A percentile compares a stretch with the other conserved stretches of the same genome.
Evolutionary conservation across 805 yeast genomes (phyloP).

Genomic region (Saccharomyces mikatae): DNA sequence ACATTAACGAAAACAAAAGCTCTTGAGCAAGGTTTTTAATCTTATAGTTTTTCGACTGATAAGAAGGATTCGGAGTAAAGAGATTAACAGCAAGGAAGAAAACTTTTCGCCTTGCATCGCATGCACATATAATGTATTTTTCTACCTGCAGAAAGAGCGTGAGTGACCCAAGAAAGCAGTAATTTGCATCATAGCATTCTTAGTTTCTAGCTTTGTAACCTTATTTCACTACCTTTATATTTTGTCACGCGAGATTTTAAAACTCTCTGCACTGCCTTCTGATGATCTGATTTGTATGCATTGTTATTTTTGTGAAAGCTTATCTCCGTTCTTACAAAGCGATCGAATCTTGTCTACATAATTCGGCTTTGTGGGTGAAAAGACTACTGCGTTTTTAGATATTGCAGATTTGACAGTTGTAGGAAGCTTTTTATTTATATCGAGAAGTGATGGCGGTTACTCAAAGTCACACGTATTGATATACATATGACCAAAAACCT

Average conservation of each 20-base stretch:
- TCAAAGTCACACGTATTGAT: not conserved
- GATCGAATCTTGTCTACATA: not conserved
- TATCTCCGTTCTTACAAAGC: not conserved
- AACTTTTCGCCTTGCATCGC: not conserved
- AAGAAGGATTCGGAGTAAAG: not conserved
- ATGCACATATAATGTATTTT: not conserved
- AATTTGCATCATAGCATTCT: not conserved
- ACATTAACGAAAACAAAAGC: not conserved
- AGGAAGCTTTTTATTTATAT: not conserved
- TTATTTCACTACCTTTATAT: not conserved
- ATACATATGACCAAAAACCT: not conserved
- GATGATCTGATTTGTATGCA: not conserved
- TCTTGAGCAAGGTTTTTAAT: not conserved
- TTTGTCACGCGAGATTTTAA: not conserved
- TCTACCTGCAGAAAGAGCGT: not conserved
- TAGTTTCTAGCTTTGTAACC: not conserved
- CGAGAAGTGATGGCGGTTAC: too few relatives aligned
- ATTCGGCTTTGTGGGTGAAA: conserved; percentile 19
- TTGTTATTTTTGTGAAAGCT: not conserved
- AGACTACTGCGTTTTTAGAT: not conserved
- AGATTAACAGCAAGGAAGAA: too few relatives aligned
- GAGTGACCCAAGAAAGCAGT: too few relatives aligned
- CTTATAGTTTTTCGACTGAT: not conserved
- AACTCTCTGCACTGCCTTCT: not conserved
- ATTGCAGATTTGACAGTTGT: not conserved